Evolutionary conservation across 2,329 filamentous ascomycete genomes (phyloP).

Genomic region (Monilinia polystroma): DNA sequence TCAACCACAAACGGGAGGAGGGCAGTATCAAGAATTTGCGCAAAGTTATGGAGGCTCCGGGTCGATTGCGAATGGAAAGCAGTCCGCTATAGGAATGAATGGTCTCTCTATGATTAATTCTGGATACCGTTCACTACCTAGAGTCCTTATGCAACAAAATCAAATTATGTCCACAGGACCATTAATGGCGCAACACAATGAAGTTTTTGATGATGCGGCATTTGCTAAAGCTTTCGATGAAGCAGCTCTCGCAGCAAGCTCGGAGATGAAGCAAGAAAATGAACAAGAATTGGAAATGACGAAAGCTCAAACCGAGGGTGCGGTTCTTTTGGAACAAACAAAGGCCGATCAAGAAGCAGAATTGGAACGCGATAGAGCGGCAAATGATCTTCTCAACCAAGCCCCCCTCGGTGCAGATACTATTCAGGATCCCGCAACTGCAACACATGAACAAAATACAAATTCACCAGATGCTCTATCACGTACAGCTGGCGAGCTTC

Average conservation of each 20-base stretch:
- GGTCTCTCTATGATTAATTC: conserved; percentile 13
- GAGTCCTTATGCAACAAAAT: conserved; percentile 18
- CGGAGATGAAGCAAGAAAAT: conserved; percentile 25
- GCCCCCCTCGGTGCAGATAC: conserved; percentile 41
- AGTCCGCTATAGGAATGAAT: conserved; percentile 22
- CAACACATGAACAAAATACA: conserved; percentile 40
- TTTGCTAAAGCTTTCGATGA: conserved; percentile 54
- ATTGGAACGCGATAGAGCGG: conserved; percentile 5
- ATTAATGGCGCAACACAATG: conserved; percentile 40
- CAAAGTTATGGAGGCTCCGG: conserved; percentile 9
- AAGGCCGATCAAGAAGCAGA: conserved; percentile 16
- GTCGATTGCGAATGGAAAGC: conserved; percentile 1
- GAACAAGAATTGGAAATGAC: conserved; percentile 30
- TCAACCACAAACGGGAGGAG: conserved; percentile 29
- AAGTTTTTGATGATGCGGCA: conserved; percentile 53
- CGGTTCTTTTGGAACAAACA: conserved; percentile 26
- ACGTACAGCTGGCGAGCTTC: conserved; percentile 66
- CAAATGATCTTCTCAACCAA: conserved; percentile 27
- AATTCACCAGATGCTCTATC: conserved; percentile 61
- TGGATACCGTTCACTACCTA: conserved; percentile 23
- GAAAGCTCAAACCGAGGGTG: not conserved
- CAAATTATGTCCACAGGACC: conserved; percentile 27
- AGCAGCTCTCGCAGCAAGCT: conserved; percentile 34
- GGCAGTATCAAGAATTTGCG: conserved; percentile 64
- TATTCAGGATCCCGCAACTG: conserved; percentile 33